Evolutionary conservation across 352 stramenopile species (phyloP).

Genomic region (Phytophthora meadii): DNA sequence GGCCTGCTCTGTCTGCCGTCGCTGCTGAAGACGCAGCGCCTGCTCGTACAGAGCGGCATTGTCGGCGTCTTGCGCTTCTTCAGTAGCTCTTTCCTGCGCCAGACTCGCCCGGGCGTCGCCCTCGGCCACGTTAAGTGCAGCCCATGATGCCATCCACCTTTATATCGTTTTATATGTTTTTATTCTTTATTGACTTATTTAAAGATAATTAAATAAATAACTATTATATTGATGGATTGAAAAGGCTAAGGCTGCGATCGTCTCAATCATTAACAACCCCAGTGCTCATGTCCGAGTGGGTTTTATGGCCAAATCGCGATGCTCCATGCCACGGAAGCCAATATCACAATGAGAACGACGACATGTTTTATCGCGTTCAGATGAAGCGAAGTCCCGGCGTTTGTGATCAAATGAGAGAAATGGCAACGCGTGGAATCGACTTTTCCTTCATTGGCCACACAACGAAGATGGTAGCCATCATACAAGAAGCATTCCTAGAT

Average conservation of each 20-base stretch:
- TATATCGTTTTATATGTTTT: too few relatives aligned
- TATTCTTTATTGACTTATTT: too few relatives aligned
- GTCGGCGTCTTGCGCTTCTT: slow-evolving; percentile 76
- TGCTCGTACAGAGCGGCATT: slow-evolving; percentile 67
- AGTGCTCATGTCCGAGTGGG: slow-evolving; percentile 36
- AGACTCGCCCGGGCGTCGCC: slow-evolving; percentile 25
- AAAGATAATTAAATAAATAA: too few relatives aligned
- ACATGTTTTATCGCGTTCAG: slow-evolving; percentile 10
- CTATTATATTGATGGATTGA: slow-evolving; percentile 35
- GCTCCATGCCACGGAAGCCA: slow-evolving; percentile 42
- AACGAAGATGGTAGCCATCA: slow-evolving; percentile 42
- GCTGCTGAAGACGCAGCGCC: slow-evolving; percentile 73
- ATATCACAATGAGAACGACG: slow-evolving; percentile 25
- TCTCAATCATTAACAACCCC: slow-evolving; percentile 43
- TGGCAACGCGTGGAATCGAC: slow-evolving; percentile 42
- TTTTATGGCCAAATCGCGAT: slow-evolving; percentile 49
- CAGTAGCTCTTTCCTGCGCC: slow-evolving; percentile 46
- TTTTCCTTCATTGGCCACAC: slow-evolving; percentile 46
- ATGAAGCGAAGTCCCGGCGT: slow-evolving; percentile 41
- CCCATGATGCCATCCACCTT: slow-evolving; percentile 58
- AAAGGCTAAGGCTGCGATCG: slow-evolving; percentile 34
- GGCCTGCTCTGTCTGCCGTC: slow-evolving; percentile 44
- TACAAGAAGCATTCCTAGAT: slow-evolving; percentile 33
- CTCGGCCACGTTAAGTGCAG: slow-evolving; percentile 60
- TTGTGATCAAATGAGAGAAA: slow-evolving; percentile 39